phyloP scores from a whole-genome alignment of 176 grass and related monocot species.

The Eleusine indica region DNA sequence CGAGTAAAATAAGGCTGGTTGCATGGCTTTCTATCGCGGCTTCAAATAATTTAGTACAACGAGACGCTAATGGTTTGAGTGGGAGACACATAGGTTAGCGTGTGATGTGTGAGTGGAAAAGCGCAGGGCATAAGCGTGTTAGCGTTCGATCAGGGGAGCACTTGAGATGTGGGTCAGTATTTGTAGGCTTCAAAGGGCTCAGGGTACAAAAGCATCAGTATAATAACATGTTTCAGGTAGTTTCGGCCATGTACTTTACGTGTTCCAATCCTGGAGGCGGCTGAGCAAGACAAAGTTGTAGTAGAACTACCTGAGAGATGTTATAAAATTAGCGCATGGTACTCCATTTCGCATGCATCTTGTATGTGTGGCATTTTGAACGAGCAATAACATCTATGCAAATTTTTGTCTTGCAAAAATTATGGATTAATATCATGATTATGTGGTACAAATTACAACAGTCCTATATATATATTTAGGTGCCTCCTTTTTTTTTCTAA shows the following conservation, averaged over 20 bases:
- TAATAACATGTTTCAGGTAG: conserved; percentile 50
- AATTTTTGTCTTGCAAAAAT: not conserved
- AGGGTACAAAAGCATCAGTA: conserved; percentile 55
- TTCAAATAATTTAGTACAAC: conserved; percentile 4
- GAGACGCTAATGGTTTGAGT: conserved; percentile 55
- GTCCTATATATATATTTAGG: not conserved
- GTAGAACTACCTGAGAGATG: conserved; percentile 35
- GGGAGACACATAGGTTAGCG: conserved; percentile 71
- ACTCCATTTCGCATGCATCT: not conserved
- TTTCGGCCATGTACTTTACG: conserved; percentile 40
- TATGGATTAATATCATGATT: not conserved
- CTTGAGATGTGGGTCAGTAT: conserved; percentile 70
- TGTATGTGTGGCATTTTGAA: not conserved
- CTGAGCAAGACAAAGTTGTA: conserved; percentile 4
- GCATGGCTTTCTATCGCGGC: conserved; percentile 35
- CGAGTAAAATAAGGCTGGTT: conserved; percentile 49
- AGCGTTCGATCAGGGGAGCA: conserved; percentile 69
- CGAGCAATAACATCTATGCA: not conserved
- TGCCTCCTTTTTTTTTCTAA: not conserved
- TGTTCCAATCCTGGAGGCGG: conserved; percentile 53
- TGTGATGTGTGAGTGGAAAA: conserved; percentile 49
- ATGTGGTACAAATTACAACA: conserved; percentile 11
- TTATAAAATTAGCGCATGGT: conserved; percentile 6
- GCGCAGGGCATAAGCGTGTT: conserved; percentile 53
- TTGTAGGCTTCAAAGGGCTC: conserved; percentile 73